phyloP scores from a whole-genome alignment of 345 rosid genomes.

The Populus simonii region DNA sequence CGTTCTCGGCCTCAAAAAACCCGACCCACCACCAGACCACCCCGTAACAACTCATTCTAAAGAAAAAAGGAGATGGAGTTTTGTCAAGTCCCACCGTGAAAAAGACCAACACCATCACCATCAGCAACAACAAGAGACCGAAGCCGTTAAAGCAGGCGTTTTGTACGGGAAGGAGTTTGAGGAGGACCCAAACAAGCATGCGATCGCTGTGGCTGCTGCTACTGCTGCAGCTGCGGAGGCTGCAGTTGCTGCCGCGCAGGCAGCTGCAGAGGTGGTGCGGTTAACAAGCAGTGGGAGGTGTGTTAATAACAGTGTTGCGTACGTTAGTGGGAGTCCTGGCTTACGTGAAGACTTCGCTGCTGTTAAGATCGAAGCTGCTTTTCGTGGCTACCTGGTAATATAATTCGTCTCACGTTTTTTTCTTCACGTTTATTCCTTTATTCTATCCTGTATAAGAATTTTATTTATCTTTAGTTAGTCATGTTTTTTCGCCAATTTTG shows the following conservation, averaged over 20 bases:
- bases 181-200: slow-evolving; percentile 46
- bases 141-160: background rate
- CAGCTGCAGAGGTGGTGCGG: slow-evolving; percentile 69
- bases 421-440: too few species aligned
- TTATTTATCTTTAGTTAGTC: too few species aligned
- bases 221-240: slow-evolving; percentile 77
- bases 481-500: background rate
- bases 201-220: slow-evolving; percentile 81
- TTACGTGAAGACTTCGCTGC: slow-evolving; percentile 48
- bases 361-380: slow-evolving; percentile 72
- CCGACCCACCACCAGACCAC: slow-evolving; percentile 34
- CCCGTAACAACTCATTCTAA: slow-evolving; percentile 20
- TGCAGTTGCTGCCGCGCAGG: slow-evolving; percentile 74
- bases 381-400: slow-evolving; percentile 90
- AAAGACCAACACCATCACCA: slow-evolving; percentile 11
- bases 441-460: background rate
- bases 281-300: slow-evolving; percentile 76
- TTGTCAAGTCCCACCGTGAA: slow-evolving; percentile 70
- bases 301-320: slow-evolving; percentile 22
- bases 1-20: slow-evolving; percentile 65
- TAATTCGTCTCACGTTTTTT: background rate
- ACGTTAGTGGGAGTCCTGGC: slow-evolving; percentile 31
- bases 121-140: slow-evolving; percentile 1
- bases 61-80: slow-evolving; percentile 83
- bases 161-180: slow-evolving; percentile 10